Percentiles rank a stretch among this genome's conserved stretches.
Conservation (phyloP, 331 rosid species). For the Prunus yedoensis region DNA sequence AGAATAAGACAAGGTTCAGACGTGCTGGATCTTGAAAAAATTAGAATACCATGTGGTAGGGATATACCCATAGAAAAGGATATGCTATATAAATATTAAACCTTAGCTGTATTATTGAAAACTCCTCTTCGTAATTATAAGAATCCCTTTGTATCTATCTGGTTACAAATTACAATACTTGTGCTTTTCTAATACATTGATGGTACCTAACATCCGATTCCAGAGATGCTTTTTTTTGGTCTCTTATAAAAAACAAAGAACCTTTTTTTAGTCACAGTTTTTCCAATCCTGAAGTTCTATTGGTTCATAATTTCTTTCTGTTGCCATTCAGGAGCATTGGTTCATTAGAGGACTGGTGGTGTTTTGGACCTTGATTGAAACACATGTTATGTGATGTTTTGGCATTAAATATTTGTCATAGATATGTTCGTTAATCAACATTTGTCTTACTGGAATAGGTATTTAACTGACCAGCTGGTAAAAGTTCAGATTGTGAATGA, state of each 20-base stretch:
- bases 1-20: not conserved
- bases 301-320: not conserved
- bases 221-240: not conserved
- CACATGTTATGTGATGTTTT: not conserved
- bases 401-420: not conserved
- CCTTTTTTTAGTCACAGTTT: not conserved
- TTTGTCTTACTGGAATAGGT: slow-evolving; percentile 43
- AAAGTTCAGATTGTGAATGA: slow-evolving; percentile 71
- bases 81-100: not conserved
- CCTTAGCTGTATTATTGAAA: not conserved
- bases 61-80: not conserved
- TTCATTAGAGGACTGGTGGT: not conserved
- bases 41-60: not conserved
- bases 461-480: slow-evolving; percentile 66
- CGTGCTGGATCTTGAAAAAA: not conserved
- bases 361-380: slow-evolving; percentile 2
- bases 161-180: not conserved
- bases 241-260: not conserved
- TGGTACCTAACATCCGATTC: not conserved
- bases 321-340: not conserved
- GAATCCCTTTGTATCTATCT: not conserved
- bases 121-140: not conserved
- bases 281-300: not conserved
- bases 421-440: not conserved
- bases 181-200: not conserved